Percentiles rank a stretch among this genome's conserved stretches.
Conservation (phyloP, 768 basidiomycete genomes). For the Serendipita indica region DNA sequence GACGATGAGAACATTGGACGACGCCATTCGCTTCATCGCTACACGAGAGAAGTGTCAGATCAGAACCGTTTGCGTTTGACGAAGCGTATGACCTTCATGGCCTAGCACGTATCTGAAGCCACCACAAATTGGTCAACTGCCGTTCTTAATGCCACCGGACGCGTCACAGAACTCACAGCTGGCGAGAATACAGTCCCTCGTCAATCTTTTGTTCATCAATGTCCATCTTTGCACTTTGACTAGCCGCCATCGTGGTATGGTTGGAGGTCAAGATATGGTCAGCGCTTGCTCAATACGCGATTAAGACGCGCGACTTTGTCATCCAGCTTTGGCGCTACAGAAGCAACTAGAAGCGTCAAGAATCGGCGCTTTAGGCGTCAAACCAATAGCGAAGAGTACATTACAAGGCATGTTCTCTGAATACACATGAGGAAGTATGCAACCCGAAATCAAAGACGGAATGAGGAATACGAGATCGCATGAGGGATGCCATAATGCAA, state of each 20-base stretch:
- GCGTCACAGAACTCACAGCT: conserved; percentile 46
- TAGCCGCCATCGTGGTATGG: not conserved
- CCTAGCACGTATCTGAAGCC: conserved; percentile 74
- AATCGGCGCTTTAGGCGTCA: not conserved
- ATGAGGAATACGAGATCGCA: too few species aligned
- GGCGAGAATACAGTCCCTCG: conserved; percentile 86
- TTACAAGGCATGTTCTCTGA: too few species aligned
- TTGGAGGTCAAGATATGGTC: not conserved
- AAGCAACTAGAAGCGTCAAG: not conserved
- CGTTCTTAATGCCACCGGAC: not conserved
- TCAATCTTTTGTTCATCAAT: conserved; percentile 80
- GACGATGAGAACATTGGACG: conserved; percentile 85
- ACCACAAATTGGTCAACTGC: conserved; percentile 16
- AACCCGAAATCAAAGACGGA: too few species aligned
- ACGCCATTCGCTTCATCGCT: conserved; percentile 99
- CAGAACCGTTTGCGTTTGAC: not conserved
- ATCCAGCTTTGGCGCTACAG: not conserved
- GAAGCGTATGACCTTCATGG: conserved; percentile 59
- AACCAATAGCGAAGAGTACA: not conserved
- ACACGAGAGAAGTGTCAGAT: conserved; percentile 1
- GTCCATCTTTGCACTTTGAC: conserved; percentile 37
- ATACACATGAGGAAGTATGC: too few species aligned
- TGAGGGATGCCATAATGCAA: too few species aligned
- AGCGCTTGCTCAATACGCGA: not conserved
- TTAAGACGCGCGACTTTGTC: not conserved